A percentile compares a stretch with the other conserved stretches of the same genome.
Evolutionary conservation across 2,329 filamentous ascomycete genomes (phyloP).

Genomic region (Mycosphaerella sp.): DNA sequence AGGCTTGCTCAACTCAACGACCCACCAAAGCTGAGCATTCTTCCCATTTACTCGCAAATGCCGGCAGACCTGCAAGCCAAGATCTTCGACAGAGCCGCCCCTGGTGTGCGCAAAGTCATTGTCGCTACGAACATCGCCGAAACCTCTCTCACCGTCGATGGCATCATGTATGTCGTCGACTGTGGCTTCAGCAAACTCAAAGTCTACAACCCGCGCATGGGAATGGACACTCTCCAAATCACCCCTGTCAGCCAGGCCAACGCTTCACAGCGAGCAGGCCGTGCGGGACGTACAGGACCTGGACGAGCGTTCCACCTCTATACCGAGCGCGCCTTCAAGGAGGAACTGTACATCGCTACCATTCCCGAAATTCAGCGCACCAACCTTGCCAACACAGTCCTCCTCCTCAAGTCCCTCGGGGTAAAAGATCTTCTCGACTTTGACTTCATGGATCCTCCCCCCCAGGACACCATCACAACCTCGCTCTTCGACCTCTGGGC

Average conservation of each 20-base stretch:
- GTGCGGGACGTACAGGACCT: conserved; percentile 88
- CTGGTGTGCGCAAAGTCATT: conserved; percentile 92
- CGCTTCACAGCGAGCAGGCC: conserved; percentile 83
- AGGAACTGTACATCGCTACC: conserved; percentile 93
- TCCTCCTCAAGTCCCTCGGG: conserved; percentile 88
- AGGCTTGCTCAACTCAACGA: conserved; percentile 84
- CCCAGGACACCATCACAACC: conserved; percentile 94
- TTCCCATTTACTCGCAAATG: conserved; percentile 99
- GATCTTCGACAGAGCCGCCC: conserved; percentile 87
- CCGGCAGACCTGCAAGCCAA: conserved; percentile 95
- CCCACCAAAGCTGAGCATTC: conserved; percentile 84
- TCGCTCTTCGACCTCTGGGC: conserved; percentile 98
- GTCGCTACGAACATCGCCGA: conserved; percentile 98
- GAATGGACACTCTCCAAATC: conserved; percentile 97
- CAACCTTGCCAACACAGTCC: conserved; percentile 88
- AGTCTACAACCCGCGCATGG: conserved; percentile 98
- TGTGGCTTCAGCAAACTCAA: conserved; percentile 95
- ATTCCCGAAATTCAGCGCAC: conserved; percentile 98
- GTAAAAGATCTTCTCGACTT: conserved; percentile 94
- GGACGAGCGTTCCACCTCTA: conserved; percentile 93
- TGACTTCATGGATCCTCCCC: conserved; percentile 98
- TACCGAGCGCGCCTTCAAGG: conserved; percentile 89
- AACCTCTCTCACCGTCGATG: conserved; percentile 94
- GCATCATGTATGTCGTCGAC: conserved; percentile 99
- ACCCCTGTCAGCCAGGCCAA: conserved; percentile 98